Conservation (phyloP, 176 grass and related monocot genomes). For the Poa annua region DNA sequence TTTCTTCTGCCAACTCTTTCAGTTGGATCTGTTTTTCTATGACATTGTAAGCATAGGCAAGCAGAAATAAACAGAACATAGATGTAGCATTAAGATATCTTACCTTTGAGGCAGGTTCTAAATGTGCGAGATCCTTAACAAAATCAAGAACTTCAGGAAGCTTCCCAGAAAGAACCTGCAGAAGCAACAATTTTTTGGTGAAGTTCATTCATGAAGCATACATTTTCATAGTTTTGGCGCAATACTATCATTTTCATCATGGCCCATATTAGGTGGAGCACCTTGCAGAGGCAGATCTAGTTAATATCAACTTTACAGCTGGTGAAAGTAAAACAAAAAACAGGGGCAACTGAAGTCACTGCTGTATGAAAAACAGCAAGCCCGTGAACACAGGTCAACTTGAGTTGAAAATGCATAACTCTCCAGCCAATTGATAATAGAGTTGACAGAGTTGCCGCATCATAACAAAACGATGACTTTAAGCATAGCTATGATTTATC, state of each 20-base stretch:
- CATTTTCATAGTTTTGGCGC: background rate
- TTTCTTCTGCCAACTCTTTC: slow-evolving; percentile 88
- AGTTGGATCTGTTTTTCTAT: slow-evolving; percentile 77
- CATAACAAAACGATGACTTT: background rate
- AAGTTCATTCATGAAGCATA: slow-evolving; percentile 28
- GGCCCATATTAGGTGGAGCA: background rate
- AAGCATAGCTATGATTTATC: background rate
- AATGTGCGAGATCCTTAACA: slow-evolving; percentile 70
- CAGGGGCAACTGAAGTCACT: background rate
- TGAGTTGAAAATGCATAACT: slow-evolving; percentile 1
- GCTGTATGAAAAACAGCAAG: background rate
- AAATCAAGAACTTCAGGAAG: slow-evolving; percentile 99
- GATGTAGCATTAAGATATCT: slow-evolving; percentile 33
- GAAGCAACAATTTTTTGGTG: slow-evolving; percentile 17
- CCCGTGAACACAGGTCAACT: background rate
- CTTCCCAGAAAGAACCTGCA: slow-evolving; percentile 85
- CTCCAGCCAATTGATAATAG: slow-evolving; percentile 11
- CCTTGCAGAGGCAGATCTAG: background rate
- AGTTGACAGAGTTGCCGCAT: background rate
- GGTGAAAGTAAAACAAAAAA: slow-evolving; percentile 3
- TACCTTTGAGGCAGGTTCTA: slow-evolving; percentile 92
- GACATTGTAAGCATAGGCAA: slow-evolving; percentile 36
- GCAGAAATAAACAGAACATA: slow-evolving; percentile 10
- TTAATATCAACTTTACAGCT: background rate
- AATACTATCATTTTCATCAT: background rate